Evolutionary conservation across 106 monocot species (phyloP), one percentile per base, ranked within the genome.

Genomic region (Iris macrosiphon): DNA sequence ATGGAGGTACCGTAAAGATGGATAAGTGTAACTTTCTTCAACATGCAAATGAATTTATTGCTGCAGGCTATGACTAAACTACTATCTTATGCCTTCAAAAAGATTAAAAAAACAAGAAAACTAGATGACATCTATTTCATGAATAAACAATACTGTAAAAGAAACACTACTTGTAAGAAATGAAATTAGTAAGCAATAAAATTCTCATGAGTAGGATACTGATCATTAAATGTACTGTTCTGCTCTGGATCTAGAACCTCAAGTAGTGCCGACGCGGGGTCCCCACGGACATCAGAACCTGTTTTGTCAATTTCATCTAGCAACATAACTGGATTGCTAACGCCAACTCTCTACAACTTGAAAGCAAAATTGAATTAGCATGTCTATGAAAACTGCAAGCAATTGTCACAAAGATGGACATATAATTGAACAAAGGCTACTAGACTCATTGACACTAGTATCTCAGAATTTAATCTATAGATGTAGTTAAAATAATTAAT

Each of bases 241-340:
- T 94, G 94, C 63, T 94, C 94, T n/a, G 94, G 89, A 45, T 95
- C 94, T 68, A 95, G 89, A 79, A 95, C 94, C 70, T 95, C 94
- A 37, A 95, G 61, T 37, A 95, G 68, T 30, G 94, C 94, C 38
- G 94, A 89, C 50, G 89, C 84, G 59, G 94, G 94, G 70, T 95
- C 94, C 21, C 94, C 94, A 63, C 94, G 88, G 38, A 79, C 76
- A 79, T 95, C 94, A 48, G 94, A 85, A 60, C 94, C 94, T 25
- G 94, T 95, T 65, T 95, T 95, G 69, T 95, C 94, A 65, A 95
- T 82, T 63, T 95, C 94, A 74, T 95, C 94, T 31, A 95, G 76
- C 37, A 95, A 59, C 94, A 95, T 95, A 40, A 95, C 94, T 42
- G 94, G 94, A 69, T 95, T 95, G 62, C 57, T 74, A 45, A 95